Conservation (phyloP, 495 filamentous ascomycete species). For the Hyaloscypha variabilis region DNA sequence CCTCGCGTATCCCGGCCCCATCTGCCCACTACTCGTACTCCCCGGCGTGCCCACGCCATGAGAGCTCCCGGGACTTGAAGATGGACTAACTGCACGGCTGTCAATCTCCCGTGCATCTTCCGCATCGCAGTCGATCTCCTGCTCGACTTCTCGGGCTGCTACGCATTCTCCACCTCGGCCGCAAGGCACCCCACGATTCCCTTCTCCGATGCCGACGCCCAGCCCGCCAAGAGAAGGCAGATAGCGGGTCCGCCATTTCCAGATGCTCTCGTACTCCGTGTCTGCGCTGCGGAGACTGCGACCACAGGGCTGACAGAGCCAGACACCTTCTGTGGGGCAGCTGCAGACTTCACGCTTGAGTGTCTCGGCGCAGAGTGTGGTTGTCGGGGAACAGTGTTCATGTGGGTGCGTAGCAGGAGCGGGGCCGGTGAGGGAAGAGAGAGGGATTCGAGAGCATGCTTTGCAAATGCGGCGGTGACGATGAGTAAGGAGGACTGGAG, state of each 20-base stretch:
- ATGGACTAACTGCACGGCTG: slow-evolving; percentile 32
- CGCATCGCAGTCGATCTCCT: slow-evolving; percentile 79
- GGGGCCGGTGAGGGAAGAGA: slow-evolving; percentile 40
- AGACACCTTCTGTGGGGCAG: slow-evolving; percentile 64
- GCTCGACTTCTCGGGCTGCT: slow-evolving; percentile 70
- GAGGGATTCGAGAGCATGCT: slow-evolving; percentile 67
- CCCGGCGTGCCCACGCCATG: slow-evolving; percentile 5
- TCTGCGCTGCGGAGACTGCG: slow-evolving; percentile 67
- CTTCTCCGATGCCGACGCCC: slow-evolving; percentile 86
- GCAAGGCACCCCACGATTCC: slow-evolving; percentile 83
- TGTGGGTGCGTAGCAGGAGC: slow-evolving; percentile 1
- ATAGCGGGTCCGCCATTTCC: slow-evolving; percentile 89
- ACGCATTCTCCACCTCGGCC: slow-evolving; percentile 71
- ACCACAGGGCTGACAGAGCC: slow-evolving; percentile 83
- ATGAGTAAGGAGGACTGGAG: slow-evolving; percentile 57
- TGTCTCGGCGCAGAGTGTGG: slow-evolving; percentile 33
- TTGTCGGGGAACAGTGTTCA: neutral
- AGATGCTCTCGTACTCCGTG: slow-evolving; percentile 73
- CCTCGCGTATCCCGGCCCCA: slow-evolving; percentile 69
- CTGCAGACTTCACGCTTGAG: slow-evolving; percentile 66
- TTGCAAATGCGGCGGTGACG: slow-evolving; percentile 80
- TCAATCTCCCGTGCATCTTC: slow-evolving; percentile 53
- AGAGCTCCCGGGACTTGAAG: slow-evolving; percentile 18
- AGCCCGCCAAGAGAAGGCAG: slow-evolving; percentile 76
- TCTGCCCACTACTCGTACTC: slow-evolving; percentile 11